Base-by-base conservation (phyloP, 106 monocot species). In the Acorus gramineus region DNA sequence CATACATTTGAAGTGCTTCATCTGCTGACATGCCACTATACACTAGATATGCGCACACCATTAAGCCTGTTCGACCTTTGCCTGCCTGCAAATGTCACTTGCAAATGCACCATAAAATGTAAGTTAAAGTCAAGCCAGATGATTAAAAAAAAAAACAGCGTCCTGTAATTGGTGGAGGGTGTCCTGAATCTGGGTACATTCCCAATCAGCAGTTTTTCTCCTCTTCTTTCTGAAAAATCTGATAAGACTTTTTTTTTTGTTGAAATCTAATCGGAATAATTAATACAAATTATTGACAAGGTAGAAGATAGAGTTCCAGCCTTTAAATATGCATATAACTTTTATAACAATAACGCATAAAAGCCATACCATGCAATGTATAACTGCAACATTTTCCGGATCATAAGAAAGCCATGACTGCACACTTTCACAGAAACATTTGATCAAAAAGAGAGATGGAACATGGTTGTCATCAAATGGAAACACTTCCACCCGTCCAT, bases 381-480 rank as follows among this genome's bases (percentile, higher is more conserved):
- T 59, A 65, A 76, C 79, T 49, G 76, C 83, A 57, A 84, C 63
- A 53, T 79, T 76, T 58, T 76, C 52, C 66, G 79, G 83, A 71
- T 84, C 69, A 49, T 55, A 48, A 46, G 76, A 72, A 57, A 84
- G 83, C 83, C 79, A 84, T 46, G 69, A 72, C 57, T 76, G 50
- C 60, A 84, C 61, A 46, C 73, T 84, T 76, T 84, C 73, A 70
- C 83, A 84, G 10, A 84, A 79, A 13, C 53, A 66, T 12, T 79
- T 84, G 53, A 84, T 64, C 76, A 84, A 59, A 49, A 69, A 60
- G 48, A 84, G 46, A 6, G 83, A 59, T 65, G 83, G 79, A 28
- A 79, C 79, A 70, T 79, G 79, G 42, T 84, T 84, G 73, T 84
- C 83, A 70, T 84, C 83, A 76, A 84, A 79, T 50, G 79, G 83